Conservation (phyloP, 805 yeast species). For the Metschnikowia shivogae region DNA sequence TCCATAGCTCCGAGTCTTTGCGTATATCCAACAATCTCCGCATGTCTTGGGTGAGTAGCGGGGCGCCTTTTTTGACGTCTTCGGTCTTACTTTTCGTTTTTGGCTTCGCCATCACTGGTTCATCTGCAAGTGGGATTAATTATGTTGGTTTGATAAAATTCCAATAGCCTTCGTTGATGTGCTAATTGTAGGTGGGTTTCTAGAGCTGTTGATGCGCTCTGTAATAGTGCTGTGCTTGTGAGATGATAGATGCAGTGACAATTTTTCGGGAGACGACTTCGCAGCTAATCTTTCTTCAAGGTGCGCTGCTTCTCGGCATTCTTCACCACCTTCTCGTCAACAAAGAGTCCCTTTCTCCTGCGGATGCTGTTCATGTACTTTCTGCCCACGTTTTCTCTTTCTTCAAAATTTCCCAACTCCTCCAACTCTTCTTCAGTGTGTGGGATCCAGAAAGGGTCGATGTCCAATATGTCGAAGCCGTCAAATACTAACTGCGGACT, state of each 20-base stretch:
- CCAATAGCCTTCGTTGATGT: no score
- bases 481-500: conserved; percentile 90
- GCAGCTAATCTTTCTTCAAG: conserved; percentile 57
- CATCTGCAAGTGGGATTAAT: neutral
- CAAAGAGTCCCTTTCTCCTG: conserved; percentile 80
- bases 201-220: no score
- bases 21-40: conserved; percentile 16
- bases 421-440: conserved; percentile 95
- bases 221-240: no score
- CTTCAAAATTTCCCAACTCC: conserved; percentile 88
- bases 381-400: conserved; percentile 86
- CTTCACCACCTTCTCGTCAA: conserved; percentile 84
- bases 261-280: neutral
- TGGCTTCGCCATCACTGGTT: neutral
- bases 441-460: conserved; percentile 99
- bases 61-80: neutral
- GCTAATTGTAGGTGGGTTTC: no score
- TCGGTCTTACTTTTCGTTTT: neutral
- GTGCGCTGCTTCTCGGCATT: conserved; percentile 95
- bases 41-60: conserved; percentile 8
- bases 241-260: no score
- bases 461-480: conserved; percentile 81
- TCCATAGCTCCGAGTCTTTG: conserved; percentile 39
- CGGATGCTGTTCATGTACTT: conserved; percentile 79
- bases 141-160: no score